A percentile compares a stretch with the other conserved stretches of the same genome.
phyloP scores from a whole-genome alignment of 2,329 filamentous ascomycete genomes.

The Penicillium vulpinum region DNA sequence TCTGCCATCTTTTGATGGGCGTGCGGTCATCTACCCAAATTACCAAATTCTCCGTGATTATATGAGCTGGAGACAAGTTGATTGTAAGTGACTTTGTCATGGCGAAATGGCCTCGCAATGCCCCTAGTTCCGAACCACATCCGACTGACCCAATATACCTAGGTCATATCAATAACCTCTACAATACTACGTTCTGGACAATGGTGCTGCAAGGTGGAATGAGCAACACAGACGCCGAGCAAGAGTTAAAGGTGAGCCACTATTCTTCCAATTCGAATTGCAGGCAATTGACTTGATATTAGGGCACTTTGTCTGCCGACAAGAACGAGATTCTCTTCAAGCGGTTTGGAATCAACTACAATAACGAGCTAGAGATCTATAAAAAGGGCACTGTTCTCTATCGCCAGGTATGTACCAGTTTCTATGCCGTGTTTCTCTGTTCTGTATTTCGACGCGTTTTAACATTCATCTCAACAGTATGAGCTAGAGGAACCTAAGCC shows the following conservation, averaged over 20 bases:
- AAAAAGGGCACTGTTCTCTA: slow-evolving; percentile 92
- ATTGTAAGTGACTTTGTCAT: slow-evolving; percentile 64
- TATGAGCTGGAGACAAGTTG: slow-evolving; percentile 93
- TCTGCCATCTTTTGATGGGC: slow-evolving; percentile 86
- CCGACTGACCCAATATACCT: not conserved
- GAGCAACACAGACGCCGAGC: slow-evolving; percentile 75
- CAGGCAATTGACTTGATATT: slow-evolving; percentile 5
- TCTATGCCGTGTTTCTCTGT: not conserved
- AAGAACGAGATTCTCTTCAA: slow-evolving; percentile 97
- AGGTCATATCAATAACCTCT: slow-evolving; percentile 98
- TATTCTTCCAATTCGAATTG: not conserved
- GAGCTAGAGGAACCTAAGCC: slow-evolving; percentile 63
- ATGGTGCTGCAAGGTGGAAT: slow-evolving; percentile 77
- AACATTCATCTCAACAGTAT: slow-evolving; percentile 52
- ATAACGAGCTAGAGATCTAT: slow-evolving; percentile 89
- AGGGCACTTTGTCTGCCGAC: slow-evolving; percentile 81
- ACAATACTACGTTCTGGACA: slow-evolving; percentile 96
- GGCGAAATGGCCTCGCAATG: not conserved
- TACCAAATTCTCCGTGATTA: slow-evolving; percentile 85
- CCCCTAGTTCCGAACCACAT: not conserved
- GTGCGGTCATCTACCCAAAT: slow-evolving; percentile 86
- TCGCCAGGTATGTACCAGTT: slow-evolving; percentile 60
- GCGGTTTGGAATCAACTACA: slow-evolving; percentile 91
- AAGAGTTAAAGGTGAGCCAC: slow-evolving; percentile 65
- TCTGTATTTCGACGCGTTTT: not conserved